These are phyloP conservation scores for Trichoderma sp. DNA, from an alignment of 2,329 filamentous ascomycete genomes.

Conservation along the genomic window DNA sequence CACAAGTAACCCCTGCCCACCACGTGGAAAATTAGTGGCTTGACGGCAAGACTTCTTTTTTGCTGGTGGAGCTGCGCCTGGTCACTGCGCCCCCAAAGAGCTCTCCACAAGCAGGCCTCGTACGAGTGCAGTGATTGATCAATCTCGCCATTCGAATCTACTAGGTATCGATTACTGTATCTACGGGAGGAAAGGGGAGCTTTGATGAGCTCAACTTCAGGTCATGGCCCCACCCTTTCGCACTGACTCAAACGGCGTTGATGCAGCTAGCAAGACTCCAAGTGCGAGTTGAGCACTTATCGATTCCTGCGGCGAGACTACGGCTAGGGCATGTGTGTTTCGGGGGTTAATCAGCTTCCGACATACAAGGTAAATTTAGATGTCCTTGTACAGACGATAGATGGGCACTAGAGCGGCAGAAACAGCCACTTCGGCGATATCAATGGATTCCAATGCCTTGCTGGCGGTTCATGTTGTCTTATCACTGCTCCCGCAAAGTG, in stretches of 20 bases:
- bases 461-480: background rate
- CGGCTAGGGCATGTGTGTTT: background rate
- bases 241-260: background rate
- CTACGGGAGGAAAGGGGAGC: background rate
- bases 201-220: background rate
- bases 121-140: background rate
- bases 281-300: background rate
- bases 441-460: background rate
- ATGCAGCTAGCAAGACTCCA: background rate
- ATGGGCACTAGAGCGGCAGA: background rate
- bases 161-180: too few species aligned
- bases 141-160: background rate
- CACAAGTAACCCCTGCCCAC: conserved; percentile 17
- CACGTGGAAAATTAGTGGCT: conserved; percentile 20
- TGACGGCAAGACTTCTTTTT: background rate
- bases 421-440: background rate
- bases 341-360: conserved; percentile 6
- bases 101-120: background rate
- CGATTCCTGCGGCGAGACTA: background rate
- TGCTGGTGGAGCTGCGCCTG: conserved; percentile 8
- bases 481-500: background rate
- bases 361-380: background rate
- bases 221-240: background rate
- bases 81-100: background rate
- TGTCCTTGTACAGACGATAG: background rate